Base-by-base conservation (phyloP, 2,329 filamentous ascomycete genomes). In the Neobulgaria alba region DNA sequence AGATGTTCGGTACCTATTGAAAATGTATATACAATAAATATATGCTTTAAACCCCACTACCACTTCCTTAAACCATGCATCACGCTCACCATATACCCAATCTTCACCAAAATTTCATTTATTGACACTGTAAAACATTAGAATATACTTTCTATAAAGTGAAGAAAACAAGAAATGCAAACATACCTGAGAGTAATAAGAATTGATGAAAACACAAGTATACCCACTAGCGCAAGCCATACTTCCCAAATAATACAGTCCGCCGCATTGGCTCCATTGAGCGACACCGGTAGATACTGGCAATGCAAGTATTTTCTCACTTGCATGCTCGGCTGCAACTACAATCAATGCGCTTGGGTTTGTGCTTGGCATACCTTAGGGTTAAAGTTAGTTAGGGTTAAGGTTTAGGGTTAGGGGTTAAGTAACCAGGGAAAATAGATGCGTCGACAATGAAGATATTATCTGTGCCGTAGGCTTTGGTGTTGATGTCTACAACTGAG, bases 391-490 rank as follows among this genome's bases (percentile, higher is more conserved):
- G n/a, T n/a, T n/a, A n/a, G n/a, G n/a, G n/a, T n/a, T n/a, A n/a
- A n/a, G n/a, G n/a, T n/a, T n/a, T n/a, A n/a, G 81, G 82, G 61
- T 86, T 86, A 14, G 78, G 76, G 0, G 77, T 78, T 2, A 78
- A 69, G 50, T 83, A 73, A 47, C 81, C 80, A 0, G 81, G 79
- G 63, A 83, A 81, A 53, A 85, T 78, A 46, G 72, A 74, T 1
- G 74, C 79, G 52, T 85, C 79, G 3, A 84, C 75, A 10, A 83
- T 73, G 53, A 78, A 82, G 33, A 82, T 64, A 60, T 83, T 82
- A 52, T 82, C 75, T 0, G 74, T 82, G 29, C 78, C 79, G 53
- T 75, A 82, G 4, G 83, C 76, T 60, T 72, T 75, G 42, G 76
- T 73, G 60, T 82, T 66, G 9, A 67, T 57, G 50, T 82, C 79